phyloP scores from a whole-genome alignment of 768 basidiomycete species.

The Pisolithus sp. region DNA sequence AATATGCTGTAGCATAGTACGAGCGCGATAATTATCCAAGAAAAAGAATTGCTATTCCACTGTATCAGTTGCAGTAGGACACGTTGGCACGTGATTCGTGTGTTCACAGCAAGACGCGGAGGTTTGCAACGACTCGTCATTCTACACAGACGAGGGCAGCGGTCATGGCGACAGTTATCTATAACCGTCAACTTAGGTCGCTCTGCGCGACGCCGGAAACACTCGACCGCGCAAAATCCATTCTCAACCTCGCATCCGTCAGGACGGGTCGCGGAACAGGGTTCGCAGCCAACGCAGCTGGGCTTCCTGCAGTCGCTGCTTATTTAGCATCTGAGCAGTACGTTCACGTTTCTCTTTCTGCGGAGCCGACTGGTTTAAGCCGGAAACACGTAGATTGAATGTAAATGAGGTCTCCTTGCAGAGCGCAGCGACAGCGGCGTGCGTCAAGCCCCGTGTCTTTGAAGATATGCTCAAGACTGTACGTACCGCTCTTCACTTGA shows the following conservation, averaged over 20 bases:
- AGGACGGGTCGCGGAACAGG: constrained; percentile 25
- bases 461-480: constrained; percentile 18
- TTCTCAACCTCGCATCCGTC: constrained; percentile 15
- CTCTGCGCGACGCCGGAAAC: constrained; percentile 20
- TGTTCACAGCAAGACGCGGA: too few relatives aligned
- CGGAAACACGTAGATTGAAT: constrained; percentile 14
- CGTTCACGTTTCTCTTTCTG: not conserved
- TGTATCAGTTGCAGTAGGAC: too few relatives aligned
- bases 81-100: too few relatives aligned
- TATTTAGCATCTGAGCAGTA: constrained; percentile 28
- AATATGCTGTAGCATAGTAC: too few relatives aligned
- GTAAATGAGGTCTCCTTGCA: constrained; percentile 24
- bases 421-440: constrained; percentile 20
- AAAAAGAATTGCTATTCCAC: too few relatives aligned
- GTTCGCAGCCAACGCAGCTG: constrained; percentile 16
- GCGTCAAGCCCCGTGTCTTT: constrained; percentile 17
- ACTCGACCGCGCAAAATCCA: constrained; percentile 15
- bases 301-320: constrained; percentile 25
- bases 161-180: constrained; percentile 9
- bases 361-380: not conserved
- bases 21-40: too few relatives aligned
- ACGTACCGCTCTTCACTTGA: constrained; percentile 9
- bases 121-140: too few relatives aligned
- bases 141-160: too few relatives aligned
- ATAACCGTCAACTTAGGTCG: constrained; percentile 11